A percentile compares a stretch with the other conserved stretches of the same genome.
Conservation (phyloP, 192 early-diverging fungal species). For the Backusella australiensis region DNA sequence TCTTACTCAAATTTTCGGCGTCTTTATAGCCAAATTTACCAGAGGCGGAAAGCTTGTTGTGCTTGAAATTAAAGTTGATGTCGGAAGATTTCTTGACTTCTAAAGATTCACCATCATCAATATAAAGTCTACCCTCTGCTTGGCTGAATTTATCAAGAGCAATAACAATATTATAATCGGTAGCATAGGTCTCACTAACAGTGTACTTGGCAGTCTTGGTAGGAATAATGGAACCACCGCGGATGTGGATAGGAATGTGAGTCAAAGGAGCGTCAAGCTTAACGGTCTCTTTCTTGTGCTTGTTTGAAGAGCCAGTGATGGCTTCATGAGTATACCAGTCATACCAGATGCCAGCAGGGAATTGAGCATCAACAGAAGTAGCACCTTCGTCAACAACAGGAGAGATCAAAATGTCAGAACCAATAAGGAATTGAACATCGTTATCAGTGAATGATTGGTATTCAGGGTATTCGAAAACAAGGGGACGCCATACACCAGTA, state of each 20-base stretch:
- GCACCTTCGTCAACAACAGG: constrained; percentile 52
- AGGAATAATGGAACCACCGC: constrained; percentile 59
- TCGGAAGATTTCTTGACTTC: constrained; percentile 15
- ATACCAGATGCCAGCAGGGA: constrained; percentile 65
- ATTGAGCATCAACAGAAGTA: constrained; percentile 54
- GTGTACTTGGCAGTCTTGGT: constrained; percentile 49
- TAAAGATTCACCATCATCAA: constrained; percentile 63
- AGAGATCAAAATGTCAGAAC: constrained; percentile 53
- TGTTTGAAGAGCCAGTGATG: constrained; percentile 7
- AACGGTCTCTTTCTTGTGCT: constrained; percentile 19
- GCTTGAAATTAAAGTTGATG: constrained; percentile 13
- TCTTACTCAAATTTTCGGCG: not conserved
- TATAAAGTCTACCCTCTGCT: constrained; percentile 53
- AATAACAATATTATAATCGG: constrained; percentile 47
- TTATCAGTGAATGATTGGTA: constrained; percentile 33
- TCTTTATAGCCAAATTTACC: constrained; percentile 24
- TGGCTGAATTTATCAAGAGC: constrained; percentile 46
- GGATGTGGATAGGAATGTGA: constrained; percentile 58
- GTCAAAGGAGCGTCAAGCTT: constrained; percentile 47
- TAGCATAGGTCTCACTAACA: constrained; percentile 39
- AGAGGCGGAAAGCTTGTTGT: constrained; percentile 20
- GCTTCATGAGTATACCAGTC: constrained; percentile 46
- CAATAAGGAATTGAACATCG: constrained; percentile 64
- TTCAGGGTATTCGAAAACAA: constrained; percentile 52
- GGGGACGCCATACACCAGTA: constrained; percentile 51